Evolutionary conservation across 768 basidiomycete genomes (phyloP).

Genomic region (Panaeolus papilionaceus): DNA sequence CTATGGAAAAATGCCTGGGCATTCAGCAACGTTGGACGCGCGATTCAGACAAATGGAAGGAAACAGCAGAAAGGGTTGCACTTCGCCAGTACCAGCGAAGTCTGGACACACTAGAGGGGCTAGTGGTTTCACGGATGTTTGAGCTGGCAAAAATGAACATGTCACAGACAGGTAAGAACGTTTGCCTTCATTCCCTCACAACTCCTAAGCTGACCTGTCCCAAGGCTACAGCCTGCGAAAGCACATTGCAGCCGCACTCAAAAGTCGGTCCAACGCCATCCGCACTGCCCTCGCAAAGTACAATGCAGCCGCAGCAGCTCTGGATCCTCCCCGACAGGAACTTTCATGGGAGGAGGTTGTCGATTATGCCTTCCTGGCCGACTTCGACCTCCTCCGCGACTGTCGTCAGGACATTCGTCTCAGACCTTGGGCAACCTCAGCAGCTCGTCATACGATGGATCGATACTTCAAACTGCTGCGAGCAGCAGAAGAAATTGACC

Average conservation of each 20-base stretch:
- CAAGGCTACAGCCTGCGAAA: slow-evolving; percentile 35
- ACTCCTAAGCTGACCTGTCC: no score
- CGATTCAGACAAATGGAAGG: slow-evolving; percentile 29
- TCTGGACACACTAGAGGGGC: slow-evolving; percentile 26
- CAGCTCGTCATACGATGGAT: slow-evolving; percentile 10
- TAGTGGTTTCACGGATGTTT: slow-evolving; percentile 30
- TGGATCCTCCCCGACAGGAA: slow-evolving; percentile 7
- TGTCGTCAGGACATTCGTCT: not conserved
- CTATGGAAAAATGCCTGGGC: slow-evolving; percentile 33
- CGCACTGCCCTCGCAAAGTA: slow-evolving; percentile 28
- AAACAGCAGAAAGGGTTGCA: slow-evolving; percentile 23
- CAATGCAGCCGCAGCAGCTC: slow-evolving; percentile 25
- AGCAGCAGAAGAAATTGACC: slow-evolving; percentile 16
- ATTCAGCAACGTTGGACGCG: slow-evolving; percentile 36
- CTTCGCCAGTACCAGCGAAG: slow-evolving; percentile 28
- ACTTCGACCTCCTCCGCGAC: slow-evolving; percentile 19
- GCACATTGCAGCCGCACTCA: slow-evolving; percentile 28
- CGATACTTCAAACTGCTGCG: slow-evolving; percentile 18
- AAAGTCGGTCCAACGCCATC: slow-evolving; percentile 31
- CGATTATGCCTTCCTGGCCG: slow-evolving; percentile 21
- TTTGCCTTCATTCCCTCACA: no score
- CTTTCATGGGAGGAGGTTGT: slow-evolving; percentile 21
- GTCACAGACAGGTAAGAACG: slow-evolving; percentile 32
- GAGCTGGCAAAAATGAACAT: slow-evolving; percentile 31
- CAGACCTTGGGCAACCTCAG: slow-evolving; percentile 26